Conservation (phyloP, 2,329 filamentous ascomycete genomes). For the Sporothrix euskadiensis region DNA sequence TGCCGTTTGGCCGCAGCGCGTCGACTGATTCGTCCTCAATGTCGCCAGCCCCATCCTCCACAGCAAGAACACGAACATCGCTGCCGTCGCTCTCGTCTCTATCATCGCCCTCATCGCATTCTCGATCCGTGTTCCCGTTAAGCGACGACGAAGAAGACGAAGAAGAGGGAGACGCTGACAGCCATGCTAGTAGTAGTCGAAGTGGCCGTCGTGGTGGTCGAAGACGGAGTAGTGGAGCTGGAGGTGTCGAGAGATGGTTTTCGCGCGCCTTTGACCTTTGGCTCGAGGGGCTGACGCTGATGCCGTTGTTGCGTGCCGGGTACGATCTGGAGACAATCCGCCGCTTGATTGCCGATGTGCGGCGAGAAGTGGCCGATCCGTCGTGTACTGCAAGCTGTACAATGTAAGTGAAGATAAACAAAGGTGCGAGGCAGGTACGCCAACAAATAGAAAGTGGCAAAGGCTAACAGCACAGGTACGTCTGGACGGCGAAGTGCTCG, state of each 20-base stretch:
- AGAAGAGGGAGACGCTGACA: constrained; percentile 59
- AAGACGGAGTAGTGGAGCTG: constrained; percentile 46
- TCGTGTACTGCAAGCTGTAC: constrained; percentile 69
- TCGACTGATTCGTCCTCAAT: not conserved
- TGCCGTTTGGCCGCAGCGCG: constrained; percentile 62
- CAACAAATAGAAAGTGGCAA: not conserved
- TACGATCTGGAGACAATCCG: constrained; percentile 65
- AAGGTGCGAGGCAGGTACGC: too few relatives aligned
- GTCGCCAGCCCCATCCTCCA: not conserved
- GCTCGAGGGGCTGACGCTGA: constrained; percentile 70
- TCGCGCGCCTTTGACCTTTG: constrained; percentile 74
- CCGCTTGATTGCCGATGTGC: constrained; percentile 62
- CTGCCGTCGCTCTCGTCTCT: not conserved
- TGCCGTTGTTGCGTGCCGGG: constrained; percentile 65
- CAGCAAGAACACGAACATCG: not conserved
- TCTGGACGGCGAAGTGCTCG: constrained; percentile 24
- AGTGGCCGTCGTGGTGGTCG: not conserved
- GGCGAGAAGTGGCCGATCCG: constrained; percentile 61
- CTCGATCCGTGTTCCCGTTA: not conserved
- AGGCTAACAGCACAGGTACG: constrained; percentile 4
- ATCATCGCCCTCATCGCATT: not conserved
- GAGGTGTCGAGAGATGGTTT: constrained; percentile 77
- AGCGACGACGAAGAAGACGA: not conserved
- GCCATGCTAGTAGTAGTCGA: constrained; percentile 41
- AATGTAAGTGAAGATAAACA: constrained; percentile 58